Conservation (phyloP, 1,284 basidiomycete species). For the Moesziomyces parantarcticus region DNA sequence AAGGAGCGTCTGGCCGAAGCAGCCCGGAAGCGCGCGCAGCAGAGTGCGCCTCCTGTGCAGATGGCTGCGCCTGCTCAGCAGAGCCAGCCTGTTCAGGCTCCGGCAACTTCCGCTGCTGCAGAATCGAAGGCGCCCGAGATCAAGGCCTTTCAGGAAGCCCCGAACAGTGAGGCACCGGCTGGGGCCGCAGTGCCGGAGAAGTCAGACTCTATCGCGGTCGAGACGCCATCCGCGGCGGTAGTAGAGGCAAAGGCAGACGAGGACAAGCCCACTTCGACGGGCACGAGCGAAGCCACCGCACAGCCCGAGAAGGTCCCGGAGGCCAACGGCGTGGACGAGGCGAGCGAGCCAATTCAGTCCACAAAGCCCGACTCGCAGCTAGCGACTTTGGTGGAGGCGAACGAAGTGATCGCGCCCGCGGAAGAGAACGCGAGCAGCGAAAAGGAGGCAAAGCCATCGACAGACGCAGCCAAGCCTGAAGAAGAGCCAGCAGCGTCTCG, state of each 20-base stretch:
- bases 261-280: neutral
- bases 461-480: no score
- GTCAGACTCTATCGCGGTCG: neutral
- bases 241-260: neutral
- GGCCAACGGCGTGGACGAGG: no score
- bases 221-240: constrained; percentile 3
- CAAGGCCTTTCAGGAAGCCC: neutral
- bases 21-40: constrained; percentile 45
- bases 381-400: no score
- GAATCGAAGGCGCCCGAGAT: neutral
- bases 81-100: constrained; percentile 2
- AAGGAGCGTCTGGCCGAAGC: constrained; percentile 56
- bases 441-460: no score
- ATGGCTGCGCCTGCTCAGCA: constrained; percentile 13
- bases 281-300: neutral
- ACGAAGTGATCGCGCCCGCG: no score
- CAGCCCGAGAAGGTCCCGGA: no score
- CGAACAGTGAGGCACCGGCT: neutral
- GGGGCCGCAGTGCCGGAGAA: no score
- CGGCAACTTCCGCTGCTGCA: constrained; percentile 1
- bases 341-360: no score
- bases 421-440: no score
- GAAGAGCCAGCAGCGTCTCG: neutral
- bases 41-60: constrained; percentile 3
- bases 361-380: no score